Conservation (phyloP, 768 basidiomycete genomes). For the Mycena sanguinolenta region DNA sequence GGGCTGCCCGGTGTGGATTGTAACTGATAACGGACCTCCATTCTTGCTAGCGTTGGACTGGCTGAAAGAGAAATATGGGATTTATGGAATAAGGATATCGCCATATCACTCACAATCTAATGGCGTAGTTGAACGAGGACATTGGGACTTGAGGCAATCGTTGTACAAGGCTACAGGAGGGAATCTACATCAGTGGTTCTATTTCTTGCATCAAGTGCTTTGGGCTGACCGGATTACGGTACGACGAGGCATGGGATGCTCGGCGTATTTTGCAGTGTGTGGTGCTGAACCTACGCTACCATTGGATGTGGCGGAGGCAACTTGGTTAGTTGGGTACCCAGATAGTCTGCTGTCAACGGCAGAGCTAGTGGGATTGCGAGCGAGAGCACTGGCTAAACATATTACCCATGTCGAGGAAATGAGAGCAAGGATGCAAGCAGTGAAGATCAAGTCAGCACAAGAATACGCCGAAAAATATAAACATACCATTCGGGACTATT, state of each 20-base stretch:
- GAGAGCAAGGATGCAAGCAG: slow-evolving; percentile 15
- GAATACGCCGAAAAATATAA: slow-evolving; percentile 39
- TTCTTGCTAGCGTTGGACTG: not conserved
- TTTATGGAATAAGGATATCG: not conserved
- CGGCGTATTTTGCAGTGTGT: slow-evolving; percentile 38
- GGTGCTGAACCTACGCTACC: slow-evolving; percentile 39
- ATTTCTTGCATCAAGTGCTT: not conserved
- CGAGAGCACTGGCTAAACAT: slow-evolving; percentile 28
- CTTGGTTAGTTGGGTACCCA: slow-evolving; percentile 41
- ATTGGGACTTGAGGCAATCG: not conserved
- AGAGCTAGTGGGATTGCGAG: slow-evolving; percentile 39
- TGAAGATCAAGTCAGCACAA: not conserved
- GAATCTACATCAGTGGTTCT: not conserved
- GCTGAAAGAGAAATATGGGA: not conserved
- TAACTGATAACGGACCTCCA: not conserved
- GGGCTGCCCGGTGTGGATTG: not conserved
- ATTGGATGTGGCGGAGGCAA: slow-evolving; percentile 44
- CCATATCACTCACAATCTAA: not conserved
- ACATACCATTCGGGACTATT: slow-evolving; percentile 24
- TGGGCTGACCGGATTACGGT: slow-evolving; percentile 42
- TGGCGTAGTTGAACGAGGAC: not conserved
- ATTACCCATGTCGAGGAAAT: slow-evolving; percentile 36
- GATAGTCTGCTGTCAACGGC: slow-evolving; percentile 12
- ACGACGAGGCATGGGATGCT: slow-evolving; percentile 32
- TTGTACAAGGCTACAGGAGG: not conserved